These are phyloP conservation scores for Ogataea hybrid DNA, from an alignment of 1,139 yeast genomes.

Conservation along the genomic window DNA sequence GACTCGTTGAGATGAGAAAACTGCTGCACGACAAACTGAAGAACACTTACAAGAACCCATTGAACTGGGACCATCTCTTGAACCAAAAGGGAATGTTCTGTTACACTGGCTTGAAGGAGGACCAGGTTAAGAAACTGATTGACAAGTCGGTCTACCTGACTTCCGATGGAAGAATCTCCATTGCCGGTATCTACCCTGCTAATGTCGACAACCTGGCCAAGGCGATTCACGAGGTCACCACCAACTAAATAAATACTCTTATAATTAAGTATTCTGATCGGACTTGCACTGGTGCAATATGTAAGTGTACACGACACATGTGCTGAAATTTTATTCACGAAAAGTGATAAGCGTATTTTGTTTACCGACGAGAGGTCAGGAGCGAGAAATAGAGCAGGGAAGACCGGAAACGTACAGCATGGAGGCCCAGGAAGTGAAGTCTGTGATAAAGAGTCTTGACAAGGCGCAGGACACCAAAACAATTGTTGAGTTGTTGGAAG, in stretches of 20 bases:
- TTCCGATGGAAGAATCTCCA: constrained; percentile 85
- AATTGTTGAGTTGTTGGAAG: constrained; percentile 62
- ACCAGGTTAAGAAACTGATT: constrained; percentile 69
- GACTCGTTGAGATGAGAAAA: constrained; percentile 75
- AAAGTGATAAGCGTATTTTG: constrained; percentile 4
- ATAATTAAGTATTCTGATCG: neutral
- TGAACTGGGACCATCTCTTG: constrained; percentile 83
- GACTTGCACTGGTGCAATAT: neutral
- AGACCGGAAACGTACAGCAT: constrained; percentile 31
- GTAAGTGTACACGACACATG: constrained; percentile 2
- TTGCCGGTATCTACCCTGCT: constrained; percentile 79
- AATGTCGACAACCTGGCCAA: constrained; percentile 84
- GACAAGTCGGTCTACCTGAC: constrained; percentile 81
- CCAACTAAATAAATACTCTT: constrained; percentile 12
- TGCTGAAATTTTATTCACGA: constrained; percentile 7
- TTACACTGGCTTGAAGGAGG: constrained; percentile 74
- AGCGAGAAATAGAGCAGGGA: neutral
- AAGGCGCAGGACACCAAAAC: constrained; percentile 68
- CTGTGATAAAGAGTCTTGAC: constrained; percentile 69
- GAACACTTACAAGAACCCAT: constrained; percentile 46
- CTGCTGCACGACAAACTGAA: constrained; percentile 58
- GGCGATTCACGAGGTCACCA: constrained; percentile 59
- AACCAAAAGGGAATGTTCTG: constrained; percentile 97
- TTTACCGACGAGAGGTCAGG: neutral
- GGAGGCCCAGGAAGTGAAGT: constrained; percentile 74